Conservation (phyloP, 129 eudicot genomes). For the Flaveria robusta region DNA sequence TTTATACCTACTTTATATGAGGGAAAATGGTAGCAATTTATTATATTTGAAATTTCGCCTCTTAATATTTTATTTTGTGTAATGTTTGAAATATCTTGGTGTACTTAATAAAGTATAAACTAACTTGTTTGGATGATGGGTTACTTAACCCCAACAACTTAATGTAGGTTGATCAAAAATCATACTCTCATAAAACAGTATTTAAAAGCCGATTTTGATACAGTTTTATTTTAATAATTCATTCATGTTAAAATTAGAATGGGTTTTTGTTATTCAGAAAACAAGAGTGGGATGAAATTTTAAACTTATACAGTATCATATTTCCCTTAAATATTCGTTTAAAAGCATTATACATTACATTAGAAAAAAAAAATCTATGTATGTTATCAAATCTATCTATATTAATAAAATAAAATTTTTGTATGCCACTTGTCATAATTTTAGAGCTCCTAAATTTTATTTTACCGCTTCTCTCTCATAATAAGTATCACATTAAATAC, state of each 20-base stretch:
- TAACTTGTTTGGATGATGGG: conserved; percentile 24
- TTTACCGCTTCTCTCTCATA: too few relatives aligned
- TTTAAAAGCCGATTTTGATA: neutral
- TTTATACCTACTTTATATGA: conserved; percentile 52
- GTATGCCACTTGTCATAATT: too few relatives aligned
- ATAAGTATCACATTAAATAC: too few relatives aligned
- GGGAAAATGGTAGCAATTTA: conserved; percentile 21
- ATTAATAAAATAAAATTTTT: too few relatives aligned
- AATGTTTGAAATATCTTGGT: conserved; percentile 13
- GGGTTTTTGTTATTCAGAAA: neutral
- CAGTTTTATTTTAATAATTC: too few relatives aligned
- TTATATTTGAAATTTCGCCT: conserved; percentile 41
- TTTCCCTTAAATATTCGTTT: too few relatives aligned
- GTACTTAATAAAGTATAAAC: neutral
- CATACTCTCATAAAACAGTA: too few relatives aligned
- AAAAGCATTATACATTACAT: too few relatives aligned
- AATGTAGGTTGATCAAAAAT: conserved; percentile 1
- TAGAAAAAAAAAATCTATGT: too few relatives aligned
- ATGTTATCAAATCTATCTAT: too few relatives aligned
- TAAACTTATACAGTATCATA: neutral
- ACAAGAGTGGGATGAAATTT: neutral
- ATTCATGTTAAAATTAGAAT: too few relatives aligned
- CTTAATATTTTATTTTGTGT: neutral
- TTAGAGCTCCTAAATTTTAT: too few relatives aligned
- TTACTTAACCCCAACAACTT: conserved; percentile 47